These are phyloP conservation scores for Epichloe hybrida DNA, from an alignment of 2,329 filamentous ascomycete species.

Conservation along the genomic window DNA sequence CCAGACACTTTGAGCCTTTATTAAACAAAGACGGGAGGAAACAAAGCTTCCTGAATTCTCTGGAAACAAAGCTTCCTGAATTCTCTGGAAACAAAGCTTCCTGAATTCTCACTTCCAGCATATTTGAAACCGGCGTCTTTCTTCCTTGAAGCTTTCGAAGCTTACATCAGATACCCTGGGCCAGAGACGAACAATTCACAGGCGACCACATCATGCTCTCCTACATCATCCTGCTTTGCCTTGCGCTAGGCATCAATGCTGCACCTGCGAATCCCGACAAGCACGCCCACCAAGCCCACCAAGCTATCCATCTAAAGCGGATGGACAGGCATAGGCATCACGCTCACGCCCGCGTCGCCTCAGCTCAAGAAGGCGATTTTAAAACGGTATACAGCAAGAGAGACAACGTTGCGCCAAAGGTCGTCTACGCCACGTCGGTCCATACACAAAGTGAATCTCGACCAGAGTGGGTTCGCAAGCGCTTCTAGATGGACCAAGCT, in stretches of 20 bases:
- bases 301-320: slow-evolving; percentile 1
- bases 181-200: not conserved
- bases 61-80: too few relatives aligned
- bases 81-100: too few relatives aligned
- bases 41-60: too few relatives aligned
- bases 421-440: not conserved
- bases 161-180: not conserved
- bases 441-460: slow-evolving; percentile 1
- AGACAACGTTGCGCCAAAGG: not conserved
- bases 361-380: not conserved
- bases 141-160: too few relatives aligned
- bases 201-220: slow-evolving; percentile 1
- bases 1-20: not conserved
- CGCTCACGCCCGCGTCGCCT: not conserved
- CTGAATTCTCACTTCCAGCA: too few relatives aligned
- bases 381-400: not conserved
- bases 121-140: not conserved
- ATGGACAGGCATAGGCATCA: not conserved
- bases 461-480: slow-evolving; percentile 5
- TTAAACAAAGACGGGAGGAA: too few relatives aligned
- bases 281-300: slow-evolving; percentile 1
- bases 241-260: slow-evolving; percentile 3
- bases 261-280: not conserved
- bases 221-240: slow-evolving; percentile 2
- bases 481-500: not conserved